A percentile compares a stretch with the other conserved stretches of the same genome.
Evolutionary conservation across 495 filamentous ascomycete genomes (phyloP).

Genomic region (Bryoglossum gracile): DNA sequence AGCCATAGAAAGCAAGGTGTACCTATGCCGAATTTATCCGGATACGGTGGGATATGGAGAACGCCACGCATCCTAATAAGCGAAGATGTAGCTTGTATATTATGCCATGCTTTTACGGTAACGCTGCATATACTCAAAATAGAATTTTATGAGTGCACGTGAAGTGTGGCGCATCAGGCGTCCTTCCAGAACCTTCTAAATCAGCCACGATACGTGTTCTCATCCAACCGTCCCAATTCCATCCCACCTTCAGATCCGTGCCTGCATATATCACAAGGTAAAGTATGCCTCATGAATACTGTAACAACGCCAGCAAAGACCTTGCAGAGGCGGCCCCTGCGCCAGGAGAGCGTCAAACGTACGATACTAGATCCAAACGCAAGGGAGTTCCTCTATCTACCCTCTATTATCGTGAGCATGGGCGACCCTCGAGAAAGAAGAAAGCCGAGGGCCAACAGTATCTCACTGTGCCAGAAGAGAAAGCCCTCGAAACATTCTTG

Average conservation of each 20-base stretch:
- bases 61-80: conserved; percentile 6
- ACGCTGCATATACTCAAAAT: background rate
- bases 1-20: conserved; percentile 2
- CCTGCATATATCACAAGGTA: background rate
- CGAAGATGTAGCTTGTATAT: conserved; percentile 1
- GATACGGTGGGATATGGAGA: conserved; percentile 7
- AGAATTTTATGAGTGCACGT: background rate
- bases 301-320: no score
- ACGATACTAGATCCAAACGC: no score
- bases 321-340: no score
- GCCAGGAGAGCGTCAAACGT: no score
- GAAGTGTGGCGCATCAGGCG: background rate
- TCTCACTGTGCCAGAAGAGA: no score
- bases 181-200: background rate
- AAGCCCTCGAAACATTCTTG: no score
- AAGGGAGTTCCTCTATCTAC: no score
- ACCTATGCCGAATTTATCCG: conserved; percentile 12
- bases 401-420: no score
- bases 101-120: background rate
- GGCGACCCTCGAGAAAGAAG: no score
- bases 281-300: no score
- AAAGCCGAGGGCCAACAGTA: no score
- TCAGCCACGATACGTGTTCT: background rate
- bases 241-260: background rate
- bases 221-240: background rate